These are phyloP conservation scores for Leccinum aurantiacum DNA, from an alignment of 768 basidiomycete species.

Conservation along the genomic window DNA sequence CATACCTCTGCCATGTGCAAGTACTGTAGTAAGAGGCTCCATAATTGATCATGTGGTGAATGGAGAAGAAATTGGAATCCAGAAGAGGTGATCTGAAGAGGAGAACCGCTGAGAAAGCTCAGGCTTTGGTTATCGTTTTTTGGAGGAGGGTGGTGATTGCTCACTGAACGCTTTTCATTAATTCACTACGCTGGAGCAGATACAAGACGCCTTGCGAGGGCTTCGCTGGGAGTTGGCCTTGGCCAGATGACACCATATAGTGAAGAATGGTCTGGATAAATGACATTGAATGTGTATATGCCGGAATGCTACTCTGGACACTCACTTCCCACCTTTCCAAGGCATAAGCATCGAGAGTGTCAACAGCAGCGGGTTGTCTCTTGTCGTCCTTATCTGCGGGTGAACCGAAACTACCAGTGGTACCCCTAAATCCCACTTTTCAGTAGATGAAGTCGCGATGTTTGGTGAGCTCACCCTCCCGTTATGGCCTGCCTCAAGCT, in stretches of 20 bases:
- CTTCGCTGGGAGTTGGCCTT: conserved; percentile 68
- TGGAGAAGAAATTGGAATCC: conserved; percentile 97
- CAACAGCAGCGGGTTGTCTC: conserved; percentile 49
- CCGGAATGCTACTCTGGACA: conserved; percentile 2
- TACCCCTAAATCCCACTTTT: conserved; percentile 49
- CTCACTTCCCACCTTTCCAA: conserved; percentile 88
- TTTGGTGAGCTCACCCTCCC: conserved; percentile 63
- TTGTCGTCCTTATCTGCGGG: conserved; percentile 68
- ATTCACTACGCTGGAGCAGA: conserved; percentile 77
- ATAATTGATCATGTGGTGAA: conserved; percentile 90
- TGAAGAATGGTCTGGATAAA: conserved; percentile 82
- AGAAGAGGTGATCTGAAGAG: conserved; percentile 82
- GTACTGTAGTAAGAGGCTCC: conserved; percentile 92
- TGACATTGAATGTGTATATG: neutral
- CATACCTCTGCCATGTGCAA: conserved; percentile 80
- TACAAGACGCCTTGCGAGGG: conserved; percentile 84
- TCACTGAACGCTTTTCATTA: conserved; percentile 78
- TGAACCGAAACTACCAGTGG: conserved; percentile 81
- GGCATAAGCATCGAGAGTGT: conserved; percentile 76
- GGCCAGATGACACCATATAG: conserved; percentile 95
- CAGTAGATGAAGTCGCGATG: conserved; percentile 2
- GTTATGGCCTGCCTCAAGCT: conserved; percentile 82
- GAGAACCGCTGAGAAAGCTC: conserved; percentile 43
- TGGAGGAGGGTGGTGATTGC: conserved; percentile 20
- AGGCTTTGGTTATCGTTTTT: neutral